A percentile compares a stretch with the other conserved stretches of the same genome.
phyloP scores from a whole-genome alignment of 1,139 yeast genomes.

The Ogataea hybrid region DNA sequence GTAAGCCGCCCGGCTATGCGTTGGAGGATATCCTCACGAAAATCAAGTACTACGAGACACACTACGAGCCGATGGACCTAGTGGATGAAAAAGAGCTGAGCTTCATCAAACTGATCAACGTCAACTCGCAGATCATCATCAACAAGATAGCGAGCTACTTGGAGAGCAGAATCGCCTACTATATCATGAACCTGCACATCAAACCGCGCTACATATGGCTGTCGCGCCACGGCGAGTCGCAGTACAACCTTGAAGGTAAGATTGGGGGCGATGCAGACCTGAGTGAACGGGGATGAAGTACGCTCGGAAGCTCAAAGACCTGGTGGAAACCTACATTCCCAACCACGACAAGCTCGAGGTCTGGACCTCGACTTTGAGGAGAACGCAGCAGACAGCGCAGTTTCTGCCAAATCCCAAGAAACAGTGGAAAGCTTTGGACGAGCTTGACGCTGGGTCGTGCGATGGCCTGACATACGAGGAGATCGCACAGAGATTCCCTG shows the following conservation, averaged over 20 bases:
- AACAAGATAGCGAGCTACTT: constrained; percentile 85
- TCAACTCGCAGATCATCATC: constrained; percentile 81
- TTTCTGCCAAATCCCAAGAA: constrained; percentile 78
- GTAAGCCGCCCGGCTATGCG: constrained; percentile 70
- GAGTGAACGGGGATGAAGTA: constrained; percentile 85
- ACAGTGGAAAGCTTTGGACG: constrained; percentile 97
- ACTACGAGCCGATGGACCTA: constrained; percentile 70
- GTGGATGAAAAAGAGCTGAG: constrained; percentile 63
- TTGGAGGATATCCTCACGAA: constrained; percentile 69
- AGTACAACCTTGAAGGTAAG: constrained; percentile 88
- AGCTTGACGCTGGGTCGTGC: constrained; percentile 96
- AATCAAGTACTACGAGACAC: constrained; percentile 68
- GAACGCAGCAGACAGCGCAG: constrained; percentile 93
- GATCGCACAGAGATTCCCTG: constrained; percentile 80
- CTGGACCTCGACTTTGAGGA: constrained; percentile 91
- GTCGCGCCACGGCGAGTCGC: constrained; percentile 94
- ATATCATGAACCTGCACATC: constrained; percentile 92
- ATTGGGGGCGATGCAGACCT: constrained; percentile 94
- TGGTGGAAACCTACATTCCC: constrained; percentile 73
- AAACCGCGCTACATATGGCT: constrained; percentile 91
- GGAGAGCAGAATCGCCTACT: constrained; percentile 91
- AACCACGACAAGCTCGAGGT: constrained; percentile 70
- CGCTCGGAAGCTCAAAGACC: constrained; percentile 76
- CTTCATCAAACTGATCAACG: constrained; percentile 83
- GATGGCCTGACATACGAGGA: constrained; percentile 94